Percentiles rank a stretch among this genome's conserved stretches.
Evolutionary conservation across 1,139 yeast species (phyloP).

Genomic region (Saccharomyces uvarum): DNA sequence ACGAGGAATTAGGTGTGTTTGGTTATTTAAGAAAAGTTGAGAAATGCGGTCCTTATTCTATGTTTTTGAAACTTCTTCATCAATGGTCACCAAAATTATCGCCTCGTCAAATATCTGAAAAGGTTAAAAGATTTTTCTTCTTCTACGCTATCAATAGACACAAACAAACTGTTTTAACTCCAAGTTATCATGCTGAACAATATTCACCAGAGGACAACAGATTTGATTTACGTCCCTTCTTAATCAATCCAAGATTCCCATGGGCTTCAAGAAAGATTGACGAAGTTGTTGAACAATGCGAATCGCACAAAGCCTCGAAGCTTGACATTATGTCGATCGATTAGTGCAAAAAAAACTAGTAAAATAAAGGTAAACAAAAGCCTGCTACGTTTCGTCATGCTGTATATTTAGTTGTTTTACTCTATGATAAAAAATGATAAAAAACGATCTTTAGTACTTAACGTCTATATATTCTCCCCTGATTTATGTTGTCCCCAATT

Average conservation of each 20-base stretch:
- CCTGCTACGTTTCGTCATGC: too few relatives aligned
- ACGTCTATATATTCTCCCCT: conserved; percentile 4
- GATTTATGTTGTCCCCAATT: conserved; percentile 32
- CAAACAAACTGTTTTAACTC: conserved; percentile 93
- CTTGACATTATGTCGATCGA: conserved; percentile 40
- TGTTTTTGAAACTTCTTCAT: conserved; percentile 83
- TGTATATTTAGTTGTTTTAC: neutral
- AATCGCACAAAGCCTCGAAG: conserved; percentile 31
- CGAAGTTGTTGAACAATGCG: conserved; percentile 51
- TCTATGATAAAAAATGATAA: neutral
- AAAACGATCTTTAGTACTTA: conserved; percentile 3
- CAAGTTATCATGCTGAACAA: conserved; percentile 94
- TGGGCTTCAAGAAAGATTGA: conserved; percentile 90
- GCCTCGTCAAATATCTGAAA: conserved; percentile 80
- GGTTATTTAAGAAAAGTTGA: conserved; percentile 89
- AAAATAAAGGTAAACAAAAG: neutral
- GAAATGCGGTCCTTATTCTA: conserved; percentile 91
- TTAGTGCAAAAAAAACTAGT: conserved; percentile 14
- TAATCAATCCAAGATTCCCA: conserved; percentile 83
- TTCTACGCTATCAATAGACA: conserved; percentile 92
- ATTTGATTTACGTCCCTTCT: conserved; percentile 87
- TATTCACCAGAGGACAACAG: conserved; percentile 97
- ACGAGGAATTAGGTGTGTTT: conserved; percentile 83
- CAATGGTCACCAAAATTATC: conserved; percentile 83
- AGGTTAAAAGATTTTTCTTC: conserved; percentile 87